Evolutionary conservation across 2,329 filamentous ascomycete species (phyloP), one percentile per base, ranked within the genome.

Genomic region (Teratosphaeria zuluensis): DNA sequence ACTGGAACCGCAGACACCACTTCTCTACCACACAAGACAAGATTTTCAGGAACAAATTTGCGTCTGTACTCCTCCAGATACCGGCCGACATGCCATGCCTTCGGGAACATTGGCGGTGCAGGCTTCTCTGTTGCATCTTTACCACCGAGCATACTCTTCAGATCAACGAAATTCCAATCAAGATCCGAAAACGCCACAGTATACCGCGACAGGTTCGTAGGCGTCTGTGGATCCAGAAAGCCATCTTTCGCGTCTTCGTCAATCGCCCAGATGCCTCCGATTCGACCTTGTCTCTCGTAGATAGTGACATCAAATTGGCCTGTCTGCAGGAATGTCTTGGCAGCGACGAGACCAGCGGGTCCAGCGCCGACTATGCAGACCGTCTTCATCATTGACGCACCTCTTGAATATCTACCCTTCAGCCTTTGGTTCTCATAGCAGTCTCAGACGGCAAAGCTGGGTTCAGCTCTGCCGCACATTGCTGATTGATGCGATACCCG

Each of bases 191-290:
- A 78, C 6, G 70, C 69, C 63, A 94, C 84, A 0, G 88, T 90
- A 71, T 90, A 89, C 53, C 81, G 82, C 74, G 87, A 91, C 66
- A 92, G 83, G 70, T 95, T 95, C 3, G 83, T 83, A 16, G 82
- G 77, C 66, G 77, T 78, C 4, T 74, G 63, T 6, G 75, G 73
- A 78, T 88, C 88, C 56, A 87, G 79, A 8, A 86, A 87, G 62
- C 87, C 83, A 38, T 57, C 58, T 16, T 58, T 51, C 6, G 64
- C 63, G 7, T 58, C 24, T 51, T 68, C 66, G 16, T 68, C 64
- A 12, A 71, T 65, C 3, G 87, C 86, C 90, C 90, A 95, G n/a
- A 94, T 81, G 0, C 90, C 90, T 11, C 89, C 90, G 16, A 92
- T 79, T 46, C 82, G 79, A 35, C 78, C 68, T 53, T 84, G 80